A percentile compares a stretch with the other conserved stretches of the same genome.
These are phyloP conservation scores for Lasiodiplodia citricola DNA, from an alignment of 2,329 filamentous ascomycete species.

Conservation along the genomic window DNA sequence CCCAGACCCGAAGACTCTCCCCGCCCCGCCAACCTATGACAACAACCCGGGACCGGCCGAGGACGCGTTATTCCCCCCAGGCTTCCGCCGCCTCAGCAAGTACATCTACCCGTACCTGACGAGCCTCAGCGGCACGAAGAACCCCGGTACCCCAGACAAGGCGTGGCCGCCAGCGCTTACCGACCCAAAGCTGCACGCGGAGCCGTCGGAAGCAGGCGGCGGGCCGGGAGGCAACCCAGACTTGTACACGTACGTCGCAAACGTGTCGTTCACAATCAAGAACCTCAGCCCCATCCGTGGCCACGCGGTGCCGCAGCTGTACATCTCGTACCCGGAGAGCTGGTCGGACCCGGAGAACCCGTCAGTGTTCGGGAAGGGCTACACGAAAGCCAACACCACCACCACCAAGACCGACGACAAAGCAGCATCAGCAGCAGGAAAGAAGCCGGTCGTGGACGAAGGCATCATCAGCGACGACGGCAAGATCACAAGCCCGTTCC, in stretches of 20 bases:
- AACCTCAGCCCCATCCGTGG: constrained; percentile 62
- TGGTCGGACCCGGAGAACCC: constrained; percentile 44
- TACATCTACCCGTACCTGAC: constrained; percentile 64
- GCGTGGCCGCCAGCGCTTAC: constrained; percentile 64
- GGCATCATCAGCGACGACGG: constrained; percentile 16
- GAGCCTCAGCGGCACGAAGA: constrained; percentile 46
- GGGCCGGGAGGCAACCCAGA: constrained; percentile 65
- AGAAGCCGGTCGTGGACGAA: not conserved
- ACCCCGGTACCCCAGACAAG: constrained; percentile 51
- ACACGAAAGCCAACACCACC: not conserved
- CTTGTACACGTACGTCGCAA: constrained; percentile 55
- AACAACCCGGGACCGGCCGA: constrained; percentile 59
- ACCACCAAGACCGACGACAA: too few species aligned
- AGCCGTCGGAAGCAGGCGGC: constrained; percentile 68
- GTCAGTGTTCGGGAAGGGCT: not conserved
- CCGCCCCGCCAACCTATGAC: constrained; percentile 28
- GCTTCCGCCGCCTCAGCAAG: constrained; percentile 66
- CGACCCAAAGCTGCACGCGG: constrained; percentile 45
- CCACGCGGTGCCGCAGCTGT: constrained; percentile 61
- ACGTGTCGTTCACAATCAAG: constrained; percentile 52
- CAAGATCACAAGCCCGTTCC: not conserved
- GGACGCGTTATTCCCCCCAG: constrained; percentile 65
- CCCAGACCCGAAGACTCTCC: constrained; percentile 1
- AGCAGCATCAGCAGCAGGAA: too few species aligned
- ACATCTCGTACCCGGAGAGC: constrained; percentile 57